These are phyloP conservation scores for Chalaropsis thielavioides DNA, from an alignment of 2,329 filamentous ascomycete species.

Conservation along the genomic window DNA sequence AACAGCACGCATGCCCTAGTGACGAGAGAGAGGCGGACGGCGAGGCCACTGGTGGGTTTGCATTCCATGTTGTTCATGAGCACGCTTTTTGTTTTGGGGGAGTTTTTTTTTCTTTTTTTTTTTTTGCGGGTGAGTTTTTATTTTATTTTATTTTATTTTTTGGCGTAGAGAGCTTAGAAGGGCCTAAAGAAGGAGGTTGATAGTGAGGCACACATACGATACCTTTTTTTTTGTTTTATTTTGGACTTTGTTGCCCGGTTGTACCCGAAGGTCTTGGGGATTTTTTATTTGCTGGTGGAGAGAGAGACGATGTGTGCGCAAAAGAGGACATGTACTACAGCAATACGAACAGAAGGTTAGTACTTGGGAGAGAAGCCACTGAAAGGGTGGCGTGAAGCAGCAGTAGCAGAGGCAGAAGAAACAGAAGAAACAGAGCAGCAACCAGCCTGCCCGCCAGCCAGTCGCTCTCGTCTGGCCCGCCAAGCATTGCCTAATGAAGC, in stretches of 20 bases:
- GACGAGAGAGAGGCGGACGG: too few species aligned
- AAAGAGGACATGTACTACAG: too few species aligned
- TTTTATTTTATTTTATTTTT: too few species aligned
- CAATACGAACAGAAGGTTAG: too few species aligned
- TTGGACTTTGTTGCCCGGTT: not conserved
- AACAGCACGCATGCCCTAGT: not conserved
- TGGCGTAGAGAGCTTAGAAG: too few species aligned
- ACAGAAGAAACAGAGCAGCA: not conserved
- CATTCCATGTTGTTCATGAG: too few species aligned
- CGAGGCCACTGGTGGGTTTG: too few species aligned
- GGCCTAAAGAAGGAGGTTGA: not conserved
- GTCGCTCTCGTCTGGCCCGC: not conserved
- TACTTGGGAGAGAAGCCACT: too few species aligned
- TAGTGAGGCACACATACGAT: not conserved
- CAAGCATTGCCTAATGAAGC: not conserved
- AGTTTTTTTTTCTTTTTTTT: too few species aligned
- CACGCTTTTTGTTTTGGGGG: too few species aligned
- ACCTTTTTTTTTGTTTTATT: slow-evolving; percentile 2
- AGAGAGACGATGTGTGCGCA: not conserved
- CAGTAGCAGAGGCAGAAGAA: not conserved
- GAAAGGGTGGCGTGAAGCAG: not conserved
- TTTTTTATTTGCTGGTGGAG: not conserved
- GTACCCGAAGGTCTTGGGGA: not conserved
- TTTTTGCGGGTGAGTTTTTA: too few species aligned
- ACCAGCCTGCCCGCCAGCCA: not conserved